A percentile compares a stretch with the other conserved stretches of the same genome.
Conservation (phyloP, 1,284 basidiomycete species). For the Ustilago xerochloae region DNA sequence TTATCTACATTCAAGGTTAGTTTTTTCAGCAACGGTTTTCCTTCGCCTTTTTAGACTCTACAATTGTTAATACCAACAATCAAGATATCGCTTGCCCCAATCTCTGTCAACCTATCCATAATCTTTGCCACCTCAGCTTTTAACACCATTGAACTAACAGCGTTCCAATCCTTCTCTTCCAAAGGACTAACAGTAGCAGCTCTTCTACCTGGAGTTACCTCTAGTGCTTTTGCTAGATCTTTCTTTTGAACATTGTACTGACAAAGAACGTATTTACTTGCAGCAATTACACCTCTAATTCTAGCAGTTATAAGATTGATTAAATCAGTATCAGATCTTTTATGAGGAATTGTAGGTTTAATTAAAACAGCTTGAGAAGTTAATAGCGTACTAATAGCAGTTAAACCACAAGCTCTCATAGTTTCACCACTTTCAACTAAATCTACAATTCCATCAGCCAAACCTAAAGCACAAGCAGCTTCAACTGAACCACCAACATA, state of each 20-base stretch:
- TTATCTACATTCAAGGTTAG: not conserved
- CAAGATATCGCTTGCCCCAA: constrained; percentile 90
- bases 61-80: constrained; percentile 93
- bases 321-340: constrained; percentile 74
- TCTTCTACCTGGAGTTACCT: constrained; percentile 86
- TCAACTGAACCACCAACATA: constrained; percentile 98
- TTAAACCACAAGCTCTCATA: constrained; percentile 96
- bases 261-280: constrained; percentile 86
- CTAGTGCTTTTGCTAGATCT: constrained; percentile 75
- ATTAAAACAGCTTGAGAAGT: constrained; percentile 93
- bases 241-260: constrained; percentile 87
- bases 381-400: constrained; percentile 83
- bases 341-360: constrained; percentile 78
- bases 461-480: constrained; percentile 93
- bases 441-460: constrained; percentile 88
- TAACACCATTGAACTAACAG: constrained; percentile 91
- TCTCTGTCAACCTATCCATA: constrained; percentile 87
- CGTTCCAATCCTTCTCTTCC: constrained; percentile 85
- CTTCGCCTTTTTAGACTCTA: constrained; percentile 78
- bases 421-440: constrained; percentile 91
- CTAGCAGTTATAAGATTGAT: constrained; percentile 86
- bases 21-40: too few species aligned
- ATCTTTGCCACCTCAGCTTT: constrained; percentile 82
- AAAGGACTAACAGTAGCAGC: constrained; percentile 90
- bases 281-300: constrained; percentile 92